Conservation (phyloP, 2,329 filamentous ascomycete genomes). For the Geosmithia flava region DNA sequence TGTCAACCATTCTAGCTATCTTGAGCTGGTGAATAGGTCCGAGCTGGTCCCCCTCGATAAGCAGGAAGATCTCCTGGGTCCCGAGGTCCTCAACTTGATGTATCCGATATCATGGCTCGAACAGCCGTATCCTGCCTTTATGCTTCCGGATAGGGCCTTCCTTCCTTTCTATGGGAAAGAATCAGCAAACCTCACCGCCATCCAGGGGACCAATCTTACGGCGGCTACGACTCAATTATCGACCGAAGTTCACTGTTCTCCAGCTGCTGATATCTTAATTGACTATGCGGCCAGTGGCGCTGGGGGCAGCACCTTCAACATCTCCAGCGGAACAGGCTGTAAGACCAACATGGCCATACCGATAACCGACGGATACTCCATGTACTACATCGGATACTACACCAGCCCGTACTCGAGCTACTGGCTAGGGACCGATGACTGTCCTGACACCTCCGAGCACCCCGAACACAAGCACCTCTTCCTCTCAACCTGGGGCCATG, state of each 20-base stretch:
- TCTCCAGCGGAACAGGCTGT: conserved; percentile 24
- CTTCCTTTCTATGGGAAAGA: conserved; percentile 24
- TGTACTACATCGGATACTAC: conserved; percentile 30
- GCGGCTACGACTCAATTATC: conserved; percentile 15
- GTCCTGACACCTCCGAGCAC: conserved; percentile 13
- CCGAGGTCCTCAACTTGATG: conserved; percentile 25
- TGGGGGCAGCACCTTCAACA: conserved; percentile 5
- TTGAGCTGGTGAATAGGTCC: conserved; percentile 2
- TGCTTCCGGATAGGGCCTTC: conserved; percentile 24
- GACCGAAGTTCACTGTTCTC: conserved; percentile 24
- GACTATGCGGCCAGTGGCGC: too few species aligned
- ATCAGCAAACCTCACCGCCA: background rate
- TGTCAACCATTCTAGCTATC: background rate
- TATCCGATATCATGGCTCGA: conserved; percentile 33
- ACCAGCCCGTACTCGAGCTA: conserved; percentile 16
- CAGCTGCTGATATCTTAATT: conserved; percentile 9
- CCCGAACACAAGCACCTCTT: conserved; percentile 22
- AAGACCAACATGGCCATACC: conserved; percentile 9
- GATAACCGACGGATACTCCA: conserved; percentile 10
- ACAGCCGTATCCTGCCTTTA: conserved; percentile 29
- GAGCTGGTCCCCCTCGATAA: conserved; percentile 8
- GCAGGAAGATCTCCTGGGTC: conserved; percentile 13
- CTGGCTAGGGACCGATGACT: conserved; percentile 17
- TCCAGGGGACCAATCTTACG: conserved; percentile 11
- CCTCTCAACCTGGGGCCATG: conserved; percentile 11